Percentiles rank a stretch among this genome's conserved stretches.
Evolutionary conservation across 2,329 filamentous ascomycete genomes (phyloP).

Genomic region (Dissoconium aciculare): DNA sequence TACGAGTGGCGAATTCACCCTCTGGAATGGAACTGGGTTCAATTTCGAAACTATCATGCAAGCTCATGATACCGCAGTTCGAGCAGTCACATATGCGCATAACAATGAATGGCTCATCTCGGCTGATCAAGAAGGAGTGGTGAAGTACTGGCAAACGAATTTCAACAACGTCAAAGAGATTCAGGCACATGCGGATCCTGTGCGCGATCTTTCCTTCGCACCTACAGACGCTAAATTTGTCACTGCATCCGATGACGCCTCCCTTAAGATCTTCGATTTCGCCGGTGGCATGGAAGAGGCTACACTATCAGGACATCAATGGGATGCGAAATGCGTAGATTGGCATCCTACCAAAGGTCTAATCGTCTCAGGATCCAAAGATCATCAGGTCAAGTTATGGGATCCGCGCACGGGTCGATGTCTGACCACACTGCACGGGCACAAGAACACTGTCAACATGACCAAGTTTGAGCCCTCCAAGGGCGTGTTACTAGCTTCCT

Average conservation of each 20-base stretch:
- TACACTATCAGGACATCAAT: conserved; percentile 80
- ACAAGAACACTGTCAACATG: conserved; percentile 94
- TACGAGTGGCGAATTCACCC: conserved; percentile 90
- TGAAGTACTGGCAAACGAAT: conserved; percentile 98
- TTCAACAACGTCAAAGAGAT: conserved; percentile 98
- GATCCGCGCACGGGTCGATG: conserved; percentile 85
- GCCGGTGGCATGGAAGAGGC: conserved; percentile 71
- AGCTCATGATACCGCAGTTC: conserved; percentile 78
- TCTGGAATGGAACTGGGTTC: conserved; percentile 98
- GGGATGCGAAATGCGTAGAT: conserved; percentile 93
- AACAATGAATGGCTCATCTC: conserved; percentile 95
- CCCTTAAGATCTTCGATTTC: conserved; percentile 93
- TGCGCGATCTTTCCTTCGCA: conserved; percentile 82
- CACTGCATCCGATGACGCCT: conserved; percentile 86
- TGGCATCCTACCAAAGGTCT: conserved; percentile 95
- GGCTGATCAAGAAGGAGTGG: conserved; percentile 81
- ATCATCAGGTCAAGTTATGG: conserved; percentile 95
- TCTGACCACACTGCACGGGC: conserved; percentile 83
- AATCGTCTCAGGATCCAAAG: conserved; percentile 90
- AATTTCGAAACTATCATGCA: conserved; percentile 99
- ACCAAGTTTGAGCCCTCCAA: conserved; percentile 78
- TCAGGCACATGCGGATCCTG: conserved; percentile 75
- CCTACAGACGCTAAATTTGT: conserved; percentile 93
- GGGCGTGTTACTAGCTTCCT: conserved; percentile 76
- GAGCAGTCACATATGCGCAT: conserved; percentile 75